A percentile compares a stretch with the other conserved stretches of the same genome.
phyloP scores from a whole-genome alignment of 805 yeast species.

The Candida orba region DNA sequence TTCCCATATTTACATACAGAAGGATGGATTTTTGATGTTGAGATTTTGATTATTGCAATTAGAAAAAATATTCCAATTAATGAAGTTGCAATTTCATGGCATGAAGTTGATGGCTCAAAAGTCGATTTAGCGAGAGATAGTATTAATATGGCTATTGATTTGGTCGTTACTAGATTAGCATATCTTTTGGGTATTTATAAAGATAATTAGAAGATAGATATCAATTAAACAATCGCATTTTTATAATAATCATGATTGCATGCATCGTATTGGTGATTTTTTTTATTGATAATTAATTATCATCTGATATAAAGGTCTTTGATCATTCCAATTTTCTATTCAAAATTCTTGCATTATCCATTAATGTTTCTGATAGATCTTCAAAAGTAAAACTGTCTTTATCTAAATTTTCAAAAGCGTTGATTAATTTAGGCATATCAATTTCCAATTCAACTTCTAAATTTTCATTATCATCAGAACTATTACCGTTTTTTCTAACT shows the following conservation, averaged over 20 bases:
- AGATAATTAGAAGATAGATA: constrained; percentile 19
- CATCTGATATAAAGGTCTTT: not conserved
- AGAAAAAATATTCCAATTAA: constrained; percentile 57
- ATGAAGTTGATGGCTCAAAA: constrained; percentile 93
- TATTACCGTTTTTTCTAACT: constrained; percentile 18
- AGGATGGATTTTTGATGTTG: constrained; percentile 98
- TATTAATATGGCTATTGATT: constrained; percentile 87
- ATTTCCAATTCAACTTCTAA: constrained; percentile 48
- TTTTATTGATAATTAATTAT: not conserved
- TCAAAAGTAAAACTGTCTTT: constrained; percentile 50
- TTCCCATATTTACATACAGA: constrained; percentile 94
- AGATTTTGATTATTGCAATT: constrained; percentile 73
- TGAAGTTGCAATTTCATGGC: constrained; percentile 92
- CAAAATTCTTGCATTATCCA: constrained; percentile 50
- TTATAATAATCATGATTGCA: not conserved
- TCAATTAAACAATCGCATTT: not conserved
- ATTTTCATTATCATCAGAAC: constrained; percentile 18
- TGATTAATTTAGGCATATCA: constrained; percentile 34
- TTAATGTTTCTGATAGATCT: constrained; percentile 46
- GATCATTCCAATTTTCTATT: constrained; percentile 17
- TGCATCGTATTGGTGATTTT: not conserved
- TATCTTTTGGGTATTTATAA: constrained; percentile 78
- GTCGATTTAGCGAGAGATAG: constrained; percentile 88
- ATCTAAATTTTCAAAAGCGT: constrained; percentile 33
- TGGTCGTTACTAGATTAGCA: constrained; percentile 85